Evolutionary conservation across 2,329 filamentous ascomycete genomes (phyloP), one percentile per base, ranked within the genome.

Genomic region (Penicillium sp.): DNA sequence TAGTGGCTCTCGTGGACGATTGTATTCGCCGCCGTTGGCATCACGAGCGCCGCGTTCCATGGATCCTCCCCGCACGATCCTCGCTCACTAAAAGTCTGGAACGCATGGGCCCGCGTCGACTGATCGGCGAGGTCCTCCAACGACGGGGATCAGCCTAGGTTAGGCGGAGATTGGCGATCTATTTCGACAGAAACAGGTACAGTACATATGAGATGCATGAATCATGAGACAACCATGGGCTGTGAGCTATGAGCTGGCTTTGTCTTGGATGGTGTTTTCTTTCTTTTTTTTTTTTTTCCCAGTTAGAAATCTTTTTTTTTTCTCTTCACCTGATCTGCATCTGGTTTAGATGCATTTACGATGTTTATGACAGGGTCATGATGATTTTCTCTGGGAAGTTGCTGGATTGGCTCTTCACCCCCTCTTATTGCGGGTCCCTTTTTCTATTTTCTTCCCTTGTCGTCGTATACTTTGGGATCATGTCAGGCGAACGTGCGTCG

Each of bases 1-100:
- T 98, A 64, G 87, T 96, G 66, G 86, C 90, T 8, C 85, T 98
- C 45, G 89, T 96, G 51, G 93, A 98, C 70, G 91, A 98, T 76
- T 91, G 87, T 77, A 96, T 98, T 79, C 90, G 90, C 75, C 83
- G 86, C 59, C 86, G 85, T 56, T 95, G 91, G 85, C 86, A 85
- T 65, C 77, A 79, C 43, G 83, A 82, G 65, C 78, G 79, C 55
- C 75, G 75, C 55, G 80, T 80, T 16, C 78, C 79, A 51, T 72
- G 85, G 66, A 77, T 79, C 31, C 77, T 85, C 22, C 83, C 85
- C 9, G 78, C 79, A 61, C 79, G 72, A 59, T 71, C 77, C 27
- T 79, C 80, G 9, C 74, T 84, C 54, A 82, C 81, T 46, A 76
- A 82, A 70, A 82, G 85, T 51, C 77, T 87, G 70, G 86, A 88